Conservation (phyloP, 148 eudicot genomes). For the Silene uniflora region DNA sequence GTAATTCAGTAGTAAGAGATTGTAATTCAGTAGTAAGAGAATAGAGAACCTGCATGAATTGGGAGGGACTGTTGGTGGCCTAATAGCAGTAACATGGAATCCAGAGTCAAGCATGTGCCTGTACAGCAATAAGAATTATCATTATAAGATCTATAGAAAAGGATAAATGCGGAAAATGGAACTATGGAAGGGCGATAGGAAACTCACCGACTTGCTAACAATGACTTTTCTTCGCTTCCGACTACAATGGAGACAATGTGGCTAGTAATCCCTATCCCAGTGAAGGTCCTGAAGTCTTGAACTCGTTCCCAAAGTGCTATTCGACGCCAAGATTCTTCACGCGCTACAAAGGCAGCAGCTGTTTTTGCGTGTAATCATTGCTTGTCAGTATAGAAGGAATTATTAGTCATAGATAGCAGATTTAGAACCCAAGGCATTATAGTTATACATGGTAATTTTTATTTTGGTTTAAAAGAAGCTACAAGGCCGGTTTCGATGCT, state of each 20-base stretch:
- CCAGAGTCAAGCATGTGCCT: slow-evolving; percentile 83
- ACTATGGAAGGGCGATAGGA: background rate
- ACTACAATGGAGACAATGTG: slow-evolving; percentile 82
- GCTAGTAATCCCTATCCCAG: slow-evolving; percentile 76
- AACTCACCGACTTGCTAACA: slow-evolving; percentile 72
- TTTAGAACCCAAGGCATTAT: background rate
- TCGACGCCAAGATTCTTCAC: slow-evolving; percentile 83
- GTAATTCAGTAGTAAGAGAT: background rate
- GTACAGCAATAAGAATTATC: slow-evolving; percentile 22
- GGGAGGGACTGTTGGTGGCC: slow-evolving; percentile 97
- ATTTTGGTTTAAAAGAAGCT: background rate
- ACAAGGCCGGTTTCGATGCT: background rate
- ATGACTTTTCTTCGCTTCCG: slow-evolving; percentile 82
- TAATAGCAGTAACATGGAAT: slow-evolving; percentile 88
- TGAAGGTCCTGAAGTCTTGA: slow-evolving; percentile 65
- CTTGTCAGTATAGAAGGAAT: slow-evolving; percentile 8
- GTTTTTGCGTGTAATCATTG: slow-evolving; percentile 28
- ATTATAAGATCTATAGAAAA: slow-evolving; percentile 5
- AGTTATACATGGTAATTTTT: background rate
- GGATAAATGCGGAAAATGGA: background rate
- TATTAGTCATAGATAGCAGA: slow-evolving; percentile 2
- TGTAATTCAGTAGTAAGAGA: background rate
- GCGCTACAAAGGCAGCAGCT: slow-evolving; percentile 90
- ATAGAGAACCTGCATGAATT: slow-evolving; percentile 84
- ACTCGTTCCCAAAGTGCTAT: slow-evolving; percentile 68